Percentiles rank a stretch among this genome's conserved stretches.
Conservation (phyloP, 495 filamentous ascomycete species). For the Trichodelitschia bisporula region DNA sequence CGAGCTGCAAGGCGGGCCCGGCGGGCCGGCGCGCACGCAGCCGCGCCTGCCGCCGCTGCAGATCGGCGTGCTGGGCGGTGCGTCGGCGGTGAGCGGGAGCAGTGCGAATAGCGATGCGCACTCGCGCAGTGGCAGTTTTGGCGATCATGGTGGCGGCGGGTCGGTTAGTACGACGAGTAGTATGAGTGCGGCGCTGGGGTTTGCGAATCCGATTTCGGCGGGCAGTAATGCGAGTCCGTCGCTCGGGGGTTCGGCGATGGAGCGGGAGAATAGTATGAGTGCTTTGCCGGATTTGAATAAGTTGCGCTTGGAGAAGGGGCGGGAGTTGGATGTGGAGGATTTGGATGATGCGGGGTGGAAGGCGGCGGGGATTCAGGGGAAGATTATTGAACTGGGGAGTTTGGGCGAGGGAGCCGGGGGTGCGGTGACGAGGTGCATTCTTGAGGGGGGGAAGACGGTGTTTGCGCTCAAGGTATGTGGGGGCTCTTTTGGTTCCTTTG, state of each 20-base stretch:
- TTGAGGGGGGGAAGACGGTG: constrained; percentile 76
- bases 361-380: constrained; percentile 67
- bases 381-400: constrained; percentile 70
- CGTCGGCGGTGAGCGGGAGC: constrained; percentile 52
- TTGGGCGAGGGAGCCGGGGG: constrained; percentile 89
- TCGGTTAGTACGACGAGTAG: no score
- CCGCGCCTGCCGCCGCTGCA: no score
- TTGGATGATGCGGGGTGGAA: constrained; percentile 88
- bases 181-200: no score
- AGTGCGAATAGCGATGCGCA: constrained; percentile 28
- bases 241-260: constrained; percentile 42
- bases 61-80: constrained; percentile 38
- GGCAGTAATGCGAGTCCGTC: constrained; percentile 38
- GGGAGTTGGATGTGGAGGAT: constrained; percentile 71
- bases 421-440: constrained; percentile 72
- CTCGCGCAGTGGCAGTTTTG: background rate
- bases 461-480: constrained; percentile 78
- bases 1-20: constrained; percentile 22
- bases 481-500: background rate
- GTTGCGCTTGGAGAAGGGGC: constrained; percentile 51
- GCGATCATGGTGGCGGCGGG: no score
- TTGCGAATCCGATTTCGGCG: constrained; percentile 71
- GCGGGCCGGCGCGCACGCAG: constrained; percentile 24
- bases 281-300: constrained; percentile 25
- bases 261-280: constrained; percentile 46